A percentile compares a stretch with the other conserved stretches of the same genome.
These are phyloP conservation scores for Goffeauzyma gilvescens DNA, from an alignment of 768 basidiomycete species.

Conservation along the genomic window DNA sequence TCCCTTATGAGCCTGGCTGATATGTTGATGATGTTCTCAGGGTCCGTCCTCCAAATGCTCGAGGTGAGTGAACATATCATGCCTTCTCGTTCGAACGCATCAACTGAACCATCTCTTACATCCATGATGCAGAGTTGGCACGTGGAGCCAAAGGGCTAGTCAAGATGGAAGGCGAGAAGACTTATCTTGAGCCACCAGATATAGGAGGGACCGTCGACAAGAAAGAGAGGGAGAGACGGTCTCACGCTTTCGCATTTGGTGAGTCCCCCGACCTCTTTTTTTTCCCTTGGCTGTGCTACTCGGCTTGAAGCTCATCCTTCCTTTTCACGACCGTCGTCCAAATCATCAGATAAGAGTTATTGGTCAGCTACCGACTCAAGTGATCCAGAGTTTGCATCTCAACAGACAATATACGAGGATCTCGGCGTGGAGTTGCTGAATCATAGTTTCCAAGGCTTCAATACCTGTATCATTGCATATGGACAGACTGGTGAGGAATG, in stretches of 20 bases:
- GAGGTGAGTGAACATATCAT: conserved; percentile 42
- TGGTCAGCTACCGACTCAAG: conserved; percentile 85
- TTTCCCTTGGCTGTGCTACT: background rate
- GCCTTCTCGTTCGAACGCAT: background rate
- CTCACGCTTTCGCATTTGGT: conserved; percentile 67
- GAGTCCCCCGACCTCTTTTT: background rate
- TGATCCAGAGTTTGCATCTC: conserved; percentile 77
- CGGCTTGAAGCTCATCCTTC: background rate
- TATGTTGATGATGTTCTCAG: conserved; percentile 49
- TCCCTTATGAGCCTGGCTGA: background rate
- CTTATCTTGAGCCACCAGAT: conserved; percentile 79
- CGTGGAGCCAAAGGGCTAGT: conserved; percentile 86
- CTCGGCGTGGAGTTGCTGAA: conserved; percentile 83
- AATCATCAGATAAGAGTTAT: conserved; percentile 62
- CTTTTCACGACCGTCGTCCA: background rate
- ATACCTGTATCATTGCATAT: conserved; percentile 91
- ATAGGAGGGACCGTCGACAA: conserved; percentile 33
- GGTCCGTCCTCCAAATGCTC: conserved; percentile 87
- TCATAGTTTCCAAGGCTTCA: conserved; percentile 89
- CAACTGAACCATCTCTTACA: background rate
- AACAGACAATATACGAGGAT: conserved; percentile 86
- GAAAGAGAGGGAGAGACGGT: conserved; percentile 77
- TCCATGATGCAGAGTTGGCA: conserved; percentile 48
- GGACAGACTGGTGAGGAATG: conserved; percentile 32
- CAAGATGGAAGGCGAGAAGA: conserved; percentile 85